Conservation (phyloP, 2,329 filamentous ascomycete genomes). For the Botryosphaeria agaves region DNA sequence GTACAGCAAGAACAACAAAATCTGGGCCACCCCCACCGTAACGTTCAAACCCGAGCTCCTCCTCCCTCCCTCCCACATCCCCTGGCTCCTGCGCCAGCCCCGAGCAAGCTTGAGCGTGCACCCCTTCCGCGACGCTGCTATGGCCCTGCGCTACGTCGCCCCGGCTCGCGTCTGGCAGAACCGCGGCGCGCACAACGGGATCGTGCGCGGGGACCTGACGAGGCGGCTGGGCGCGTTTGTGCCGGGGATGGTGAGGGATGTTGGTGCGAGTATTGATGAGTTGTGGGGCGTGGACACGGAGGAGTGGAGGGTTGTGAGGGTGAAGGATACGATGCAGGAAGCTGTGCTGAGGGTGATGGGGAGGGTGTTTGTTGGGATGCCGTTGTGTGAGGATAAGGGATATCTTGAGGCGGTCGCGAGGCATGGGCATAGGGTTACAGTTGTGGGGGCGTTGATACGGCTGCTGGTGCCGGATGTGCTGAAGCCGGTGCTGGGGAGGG, state of each 20-base stretch:
- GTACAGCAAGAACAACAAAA: not conserved
- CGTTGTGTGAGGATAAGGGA: slow-evolving; percentile 26
- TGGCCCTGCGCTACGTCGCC: slow-evolving; percentile 23
- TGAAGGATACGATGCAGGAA: slow-evolving; percentile 17
- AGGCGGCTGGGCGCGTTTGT: slow-evolving; percentile 20
- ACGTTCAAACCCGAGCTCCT: slow-evolving; percentile 11
- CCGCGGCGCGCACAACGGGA: slow-evolving; percentile 22
- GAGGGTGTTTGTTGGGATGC: slow-evolving; percentile 25
- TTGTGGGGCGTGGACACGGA: slow-evolving; percentile 19
- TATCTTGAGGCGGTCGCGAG: slow-evolving; percentile 30
- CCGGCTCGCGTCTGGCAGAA: slow-evolving; percentile 16
- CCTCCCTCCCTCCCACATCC: slow-evolving; percentile 16
- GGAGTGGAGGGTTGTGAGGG: slow-evolving; percentile 18
- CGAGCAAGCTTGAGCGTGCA: slow-evolving; percentile 19
- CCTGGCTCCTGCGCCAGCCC: slow-evolving; percentile 25
- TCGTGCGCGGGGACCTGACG: slow-evolving; percentile 22
- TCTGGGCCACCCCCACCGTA: not conserved
- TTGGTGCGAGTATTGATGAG: slow-evolving; percentile 15
- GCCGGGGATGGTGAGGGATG: slow-evolving; percentile 20
- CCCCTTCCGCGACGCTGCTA: slow-evolving; percentile 18
- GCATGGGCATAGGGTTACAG: slow-evolving; percentile 33
- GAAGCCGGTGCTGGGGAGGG: slow-evolving; percentile 30
- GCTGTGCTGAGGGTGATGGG: slow-evolving; percentile 25
- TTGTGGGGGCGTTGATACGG: slow-evolving; percentile 15
- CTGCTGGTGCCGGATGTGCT: slow-evolving; percentile 27